A percentile compares a stretch with the other conserved stretches of the same genome.
Evolutionary conservation across 1,284 basidiomycete genomes (phyloP).

Genomic region (Phylloboletellus chloephorus): DNA sequence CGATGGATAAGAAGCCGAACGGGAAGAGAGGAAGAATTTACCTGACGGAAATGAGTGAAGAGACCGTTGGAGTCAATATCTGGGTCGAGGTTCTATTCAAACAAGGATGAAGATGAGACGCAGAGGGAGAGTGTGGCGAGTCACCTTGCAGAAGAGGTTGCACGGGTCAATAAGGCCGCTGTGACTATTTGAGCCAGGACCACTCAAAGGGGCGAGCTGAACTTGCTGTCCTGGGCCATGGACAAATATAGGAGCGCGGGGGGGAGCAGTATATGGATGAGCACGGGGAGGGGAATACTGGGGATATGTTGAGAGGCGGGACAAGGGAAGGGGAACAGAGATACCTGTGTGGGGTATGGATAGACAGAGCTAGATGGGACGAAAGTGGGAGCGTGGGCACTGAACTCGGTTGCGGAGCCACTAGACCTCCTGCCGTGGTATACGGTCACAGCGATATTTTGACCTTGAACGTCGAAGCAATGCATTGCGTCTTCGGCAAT

Average conservation of each 20-base stretch:
- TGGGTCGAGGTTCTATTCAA: constrained; percentile 71
- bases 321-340: constrained; percentile 2
- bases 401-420: constrained; percentile 58
- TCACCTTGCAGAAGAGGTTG: constrained; percentile 84
- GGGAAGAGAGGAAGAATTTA: constrained; percentile 32
- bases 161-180: constrained; percentile 88
- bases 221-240: constrained; percentile 90
- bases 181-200: constrained; percentile 72
- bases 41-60: constrained; percentile 75
- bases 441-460: constrained; percentile 74
- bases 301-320: constrained; percentile 7
- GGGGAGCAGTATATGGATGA: constrained; percentile 35
- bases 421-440: constrained; percentile 60
- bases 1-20: constrained; percentile 15
- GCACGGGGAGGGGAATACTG: constrained; percentile 61
- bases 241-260: constrained; percentile 47
- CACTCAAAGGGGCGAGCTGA: constrained; percentile 66
- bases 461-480: constrained; percentile 72
- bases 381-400: constrained; percentile 65
- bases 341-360: constrained; percentile 47
- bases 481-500: constrained; percentile 75
- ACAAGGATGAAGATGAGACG: constrained; percentile 8
- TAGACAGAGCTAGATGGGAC: constrained; percentile 61
- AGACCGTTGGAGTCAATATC: constrained; percentile 81
- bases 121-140: constrained; percentile 12